Conservation (phyloP, 805 yeast species). For the Suhomyces pyralidae region DNA sequence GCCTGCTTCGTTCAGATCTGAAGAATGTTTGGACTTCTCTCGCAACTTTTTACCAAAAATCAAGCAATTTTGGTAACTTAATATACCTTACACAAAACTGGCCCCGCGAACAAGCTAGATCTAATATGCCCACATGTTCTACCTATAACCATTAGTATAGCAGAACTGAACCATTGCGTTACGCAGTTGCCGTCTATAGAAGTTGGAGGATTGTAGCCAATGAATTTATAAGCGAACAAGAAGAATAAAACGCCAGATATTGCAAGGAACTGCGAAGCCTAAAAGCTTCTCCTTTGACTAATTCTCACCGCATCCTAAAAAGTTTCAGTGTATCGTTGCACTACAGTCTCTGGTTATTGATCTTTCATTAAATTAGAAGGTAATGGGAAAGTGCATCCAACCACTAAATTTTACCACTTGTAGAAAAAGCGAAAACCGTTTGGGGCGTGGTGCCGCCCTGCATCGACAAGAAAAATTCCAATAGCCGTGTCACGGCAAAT, state of each 20-base stretch:
- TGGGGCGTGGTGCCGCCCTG: background rate
- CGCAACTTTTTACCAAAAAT: background rate
- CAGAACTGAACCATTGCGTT: too few species aligned
- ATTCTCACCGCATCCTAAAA: too few species aligned
- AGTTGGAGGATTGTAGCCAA: too few species aligned
- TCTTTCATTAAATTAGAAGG: background rate
- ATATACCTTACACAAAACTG: too few species aligned
- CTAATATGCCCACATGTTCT: too few species aligned
- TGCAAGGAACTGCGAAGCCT: too few species aligned
- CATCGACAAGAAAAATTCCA: background rate
- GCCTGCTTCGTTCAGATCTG: background rate
- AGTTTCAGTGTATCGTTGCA: background rate
- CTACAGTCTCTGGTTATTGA: background rate
- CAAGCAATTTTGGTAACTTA: background rate
- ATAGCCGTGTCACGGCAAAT: background rate
- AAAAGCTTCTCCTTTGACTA: too few species aligned
- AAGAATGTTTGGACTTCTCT: background rate
- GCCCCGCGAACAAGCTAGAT: background rate
- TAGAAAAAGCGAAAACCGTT: background rate
- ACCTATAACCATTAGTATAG: too few species aligned
- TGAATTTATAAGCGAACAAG: too few species aligned
- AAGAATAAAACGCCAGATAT: too few species aligned
- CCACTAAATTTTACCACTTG: background rate
- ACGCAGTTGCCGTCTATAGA: too few species aligned
- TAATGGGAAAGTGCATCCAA: background rate